Base-by-base conservation (phyloP, 345 rosid species). In the Cochlearia excelsa region DNA sequence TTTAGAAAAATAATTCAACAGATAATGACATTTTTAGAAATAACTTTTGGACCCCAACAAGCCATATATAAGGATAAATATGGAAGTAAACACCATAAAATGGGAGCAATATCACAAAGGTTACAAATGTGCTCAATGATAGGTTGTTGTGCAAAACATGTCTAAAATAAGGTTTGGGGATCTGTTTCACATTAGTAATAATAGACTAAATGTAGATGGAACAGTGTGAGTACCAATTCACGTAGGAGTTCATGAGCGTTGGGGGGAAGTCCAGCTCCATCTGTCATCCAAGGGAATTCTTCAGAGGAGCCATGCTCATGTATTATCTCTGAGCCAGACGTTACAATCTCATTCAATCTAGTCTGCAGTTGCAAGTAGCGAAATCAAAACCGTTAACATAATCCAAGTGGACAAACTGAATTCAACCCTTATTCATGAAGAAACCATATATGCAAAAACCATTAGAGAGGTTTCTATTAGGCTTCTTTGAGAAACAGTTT, bases 211-310 rank as follows among this genome's bases (percentile, higher is more conserved):
- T 6, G 34, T 47, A 27, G 3, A 69, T 35, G 28, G 54, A 44
- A 46, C 57, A 51, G 51, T 51, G 26, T 9, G 51, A 31, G 74
- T 76, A 89, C 99, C 97, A 94, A 56, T 77, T 77, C 78, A 55
- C 79, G 85, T 66, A 90, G 84, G 77, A 84, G 86, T 75, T 94
- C 82, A 61, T 78, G 81, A 45, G 95, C 99, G 77, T 87, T 85
- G 39, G 83, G 67, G 59, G 97, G 99, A 55, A 94, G 76, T 71
- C 99, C 96, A 79, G 85, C 95, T 71, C 99, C 99, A 79, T 94
- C 99, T 50, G 75, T 71, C 97, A 85, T 90, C 99, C 99, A 94
- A 45, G 95, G 96, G 70, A 56, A 83, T 51, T 85, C 90, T 52
- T 77, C 79, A 43, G 79, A 69, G 47, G 74, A 54, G 26, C 47